Base-by-base conservation (phyloP, 805 yeast genomes). In the Saccharomycopsis guyanensis region DNA sequence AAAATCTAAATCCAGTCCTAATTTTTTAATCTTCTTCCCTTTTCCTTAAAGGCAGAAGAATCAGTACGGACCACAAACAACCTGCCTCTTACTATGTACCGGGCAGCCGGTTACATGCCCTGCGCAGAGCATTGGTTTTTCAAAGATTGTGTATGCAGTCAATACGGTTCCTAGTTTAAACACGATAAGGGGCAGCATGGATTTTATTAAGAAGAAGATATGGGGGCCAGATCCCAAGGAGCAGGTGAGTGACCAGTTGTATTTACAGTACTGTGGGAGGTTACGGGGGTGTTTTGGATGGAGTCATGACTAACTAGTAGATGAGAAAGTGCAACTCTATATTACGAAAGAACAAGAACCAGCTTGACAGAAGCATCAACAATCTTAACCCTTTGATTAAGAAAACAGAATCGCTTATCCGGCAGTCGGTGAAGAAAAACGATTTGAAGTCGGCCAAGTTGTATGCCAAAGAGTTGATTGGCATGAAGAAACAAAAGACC, bases 141-240 rank as follows among this genome's bases (percentile, higher is more conserved):
- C n/a, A n/a, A n/a, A n/a, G n/a, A n/a, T n/a, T n/a, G n/a, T n/a
- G n/a, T n/a, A n/a, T n/a, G n/a, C n/a, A n/a, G n/a, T n/a, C n/a
- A n/a, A n/a, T n/a, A n/a, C n/a, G n/a, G n/a, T n/a, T n/a, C n/a
- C n/a, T n/a, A n/a, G n/a, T n/a, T n/a, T n/a, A n/a, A 25, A 6
- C 29, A 33, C 37, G 18, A 19, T 38, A n/a, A 23, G 19, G 12
- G 25, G 8, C 12, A 4, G 24, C 2, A 91, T 91, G 97, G 87
- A 91, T 59, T 82, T 72, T 61, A 62, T 91, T 29, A 89, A 86
- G 66, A 80, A 82, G 60, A 85, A 89, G 3, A 81, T 91, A 33
- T 91, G 94, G 83, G 98, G 98, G 0, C 97, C 97, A 0, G 96
- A 89, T 59, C 96, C 97, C 36, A 82, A 82, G 58, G 97, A 86